A percentile compares a stretch with the other conserved stretches of the same genome.
These are phyloP conservation scores for Monilinia vaccinii-corymbosi DNA, from an alignment of 2,329 filamentous ascomycete species.

Conservation along the genomic window DNA sequence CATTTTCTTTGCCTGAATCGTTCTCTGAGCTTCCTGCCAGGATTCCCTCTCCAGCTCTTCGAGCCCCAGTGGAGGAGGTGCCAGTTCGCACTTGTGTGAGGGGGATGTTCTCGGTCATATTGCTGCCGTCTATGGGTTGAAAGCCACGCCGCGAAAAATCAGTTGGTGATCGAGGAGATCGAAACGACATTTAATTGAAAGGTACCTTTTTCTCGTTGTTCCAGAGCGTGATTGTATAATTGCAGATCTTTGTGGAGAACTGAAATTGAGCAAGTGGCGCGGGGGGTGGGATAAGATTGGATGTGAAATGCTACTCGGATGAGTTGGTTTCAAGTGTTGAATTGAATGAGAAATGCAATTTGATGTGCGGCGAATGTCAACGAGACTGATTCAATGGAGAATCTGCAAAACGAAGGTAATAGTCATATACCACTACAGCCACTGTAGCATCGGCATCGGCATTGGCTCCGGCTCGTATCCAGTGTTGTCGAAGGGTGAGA, in stretches of 20 bases:
- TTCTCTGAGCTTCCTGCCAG: constrained; percentile 9
- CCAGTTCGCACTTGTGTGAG: constrained; percentile 47
- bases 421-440: too few species aligned
- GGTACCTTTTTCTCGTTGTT: not conserved
- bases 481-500: not conserved
- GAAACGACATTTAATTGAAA: constrained; percentile 22
- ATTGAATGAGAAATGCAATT: not conserved
- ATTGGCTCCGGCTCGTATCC: too few species aligned
- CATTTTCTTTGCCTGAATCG: constrained; percentile 16
- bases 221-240: not conserved
- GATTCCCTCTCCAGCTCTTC: constrained; percentile 36
- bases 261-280: not conserved
- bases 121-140: constrained; percentile 21
- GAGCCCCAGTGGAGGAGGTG: constrained; percentile 45
- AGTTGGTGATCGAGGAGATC: constrained; percentile 21
- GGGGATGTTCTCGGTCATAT: constrained; percentile 38
- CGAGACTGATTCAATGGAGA: too few species aligned
- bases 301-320: not conserved
- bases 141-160: constrained; percentile 24
- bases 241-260: not conserved
- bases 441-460: not conserved
- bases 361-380: not conserved
- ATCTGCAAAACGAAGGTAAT: constrained; percentile 2
- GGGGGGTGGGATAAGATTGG: not conserved
- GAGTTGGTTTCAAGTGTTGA: too few species aligned